Evolutionary conservation across 805 yeast species (phyloP), one percentile per base, ranked within the genome.

Genomic region (Limtongia smithiae): DNA sequence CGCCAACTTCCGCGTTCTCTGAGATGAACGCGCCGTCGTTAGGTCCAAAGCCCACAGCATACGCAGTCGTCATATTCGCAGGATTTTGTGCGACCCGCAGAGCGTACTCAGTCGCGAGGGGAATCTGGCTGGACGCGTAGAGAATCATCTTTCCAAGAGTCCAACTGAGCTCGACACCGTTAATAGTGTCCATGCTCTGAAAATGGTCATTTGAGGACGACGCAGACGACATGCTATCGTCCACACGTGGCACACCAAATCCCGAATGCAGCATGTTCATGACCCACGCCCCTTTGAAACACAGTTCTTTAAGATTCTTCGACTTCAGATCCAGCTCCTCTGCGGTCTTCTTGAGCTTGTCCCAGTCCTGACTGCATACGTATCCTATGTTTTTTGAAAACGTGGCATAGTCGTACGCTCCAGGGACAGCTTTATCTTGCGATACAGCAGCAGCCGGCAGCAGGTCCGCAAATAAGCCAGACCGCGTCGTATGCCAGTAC

Each of bases 271-370:
- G 68, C 28, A 93, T 77, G 61, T 85, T 89, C 33, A 89, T 73
- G 2, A 93, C 89, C 97, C 98, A 93, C 49, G 86, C 81, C 4
- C 96, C 94, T 62, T 93, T 93, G 71, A 93, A 93, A 65, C 98
- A 93, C 2, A 95, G 86, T 54, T 81, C 83, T 46, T 71, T 73
- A 31, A 93, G 70, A 49, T 78, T 74, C 0, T 82, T 78, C 27
- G 76, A 71, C 2, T 78, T 72, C 62, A 83, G 86, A 33, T 70
- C 69, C 3, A 89, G 87, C 2, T 69, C 60, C 1, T 76, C 65
- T 39, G 74, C 72, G 33, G 80, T 76, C 25, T 71, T 66, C 40
- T 71, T 68, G 20, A 77, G 69, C 0, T 68, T 62, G 2, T 65
- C 57, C 97, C 97, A 93, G 42, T 81, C 79, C 51, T 79, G 74